A percentile compares a stretch with the other conserved stretches of the same genome.
These are phyloP conservation scores for Aspergillus sp. DNA, from an alignment of 2,329 filamentous ascomycete species.

Conservation along the genomic window DNA sequence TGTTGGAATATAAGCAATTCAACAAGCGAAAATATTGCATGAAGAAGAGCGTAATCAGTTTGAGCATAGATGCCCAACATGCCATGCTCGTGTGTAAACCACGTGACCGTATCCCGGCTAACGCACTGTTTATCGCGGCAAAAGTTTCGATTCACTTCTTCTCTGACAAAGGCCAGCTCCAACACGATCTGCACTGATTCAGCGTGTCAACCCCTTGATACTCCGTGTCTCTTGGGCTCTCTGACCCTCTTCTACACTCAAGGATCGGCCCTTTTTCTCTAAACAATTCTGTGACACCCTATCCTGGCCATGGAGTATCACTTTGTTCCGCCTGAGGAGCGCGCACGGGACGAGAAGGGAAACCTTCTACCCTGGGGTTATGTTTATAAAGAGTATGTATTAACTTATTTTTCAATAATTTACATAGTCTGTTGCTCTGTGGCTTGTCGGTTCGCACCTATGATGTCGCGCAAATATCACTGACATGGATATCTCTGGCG, in stretches of 20 bases:
- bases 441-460: background rate
- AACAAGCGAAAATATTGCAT: background rate
- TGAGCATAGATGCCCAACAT: background rate
- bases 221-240: background rate
- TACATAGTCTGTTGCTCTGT: background rate
- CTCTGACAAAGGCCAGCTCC: background rate
- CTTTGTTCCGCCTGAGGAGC: slow-evolving; percentile 57
- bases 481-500: slow-evolving; percentile 8
- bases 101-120: slow-evolving; percentile 18
- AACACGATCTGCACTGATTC: background rate
- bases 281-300: background rate
- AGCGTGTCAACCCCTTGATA: background rate
- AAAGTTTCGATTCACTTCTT: slow-evolving; percentile 8
- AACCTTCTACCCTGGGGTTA: slow-evolving; percentile 58
- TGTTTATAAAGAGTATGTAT: slow-evolving; percentile 54
- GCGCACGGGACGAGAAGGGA: slow-evolving; percentile 53
- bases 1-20: background rate
- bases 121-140: slow-evolving; percentile 19
- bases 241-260: background rate
- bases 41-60: background rate
- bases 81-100: background rate
- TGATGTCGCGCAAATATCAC: slow-evolving; percentile 18
- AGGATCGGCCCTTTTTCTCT: background rate
- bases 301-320: slow-evolving; percentile 53
- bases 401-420: background rate